Evolutionary conservation across 306 rosid species (phyloP), one percentile per base, ranked within the genome.

Genomic region (Aeschynomene evenia): DNA sequence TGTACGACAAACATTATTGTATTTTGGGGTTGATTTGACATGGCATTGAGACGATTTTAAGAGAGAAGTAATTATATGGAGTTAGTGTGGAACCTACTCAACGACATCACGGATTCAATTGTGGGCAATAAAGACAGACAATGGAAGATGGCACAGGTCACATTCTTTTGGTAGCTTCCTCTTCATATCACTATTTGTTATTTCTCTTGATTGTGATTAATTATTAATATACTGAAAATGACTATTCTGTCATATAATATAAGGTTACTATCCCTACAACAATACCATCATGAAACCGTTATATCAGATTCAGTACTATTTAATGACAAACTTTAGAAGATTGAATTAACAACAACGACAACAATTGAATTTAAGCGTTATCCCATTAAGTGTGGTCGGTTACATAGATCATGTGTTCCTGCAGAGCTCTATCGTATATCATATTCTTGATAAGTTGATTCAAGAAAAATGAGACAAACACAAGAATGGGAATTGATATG

Each of bases 171-270:
- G 49, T 31, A 59, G 18, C 50, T 23, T 71, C 46, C 64, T 70
- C 50, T 45, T 46, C 56, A 28, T 10, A 31, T 46, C n/a, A n/a
- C 20, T 48, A 28, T 59, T 48, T 72, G 37, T 2, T 54, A 33
- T 14, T 34, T 21, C n/a, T 72, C 48, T 72, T 60, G 31, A 45
- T 19, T 5, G 11, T 6, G 29, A 45, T 29, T 45, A 58, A 11
- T n/a, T n/a, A n/a, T n/a, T n/a, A n/a, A n/a, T n/a, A n/a, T 31
- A 48, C 19, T 14, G 60, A 46, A 71, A 71, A 46, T 45, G 76
- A 58, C 49, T 21, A 20, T 62, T 40, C 20, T 39, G 21, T 62
- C 46, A 19, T 36, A 6, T 42, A 70, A 19, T 36, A 6, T 42
- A 70, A 67, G 46, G 19, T 19, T 19, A 14, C 63, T 68, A 34